Percentiles rank a stretch among this genome's conserved stretches.
Evolutionary conservation across 1,284 basidiomycete genomes (phyloP).

Genomic region (Cutaneotrichosporon sp.): DNA sequence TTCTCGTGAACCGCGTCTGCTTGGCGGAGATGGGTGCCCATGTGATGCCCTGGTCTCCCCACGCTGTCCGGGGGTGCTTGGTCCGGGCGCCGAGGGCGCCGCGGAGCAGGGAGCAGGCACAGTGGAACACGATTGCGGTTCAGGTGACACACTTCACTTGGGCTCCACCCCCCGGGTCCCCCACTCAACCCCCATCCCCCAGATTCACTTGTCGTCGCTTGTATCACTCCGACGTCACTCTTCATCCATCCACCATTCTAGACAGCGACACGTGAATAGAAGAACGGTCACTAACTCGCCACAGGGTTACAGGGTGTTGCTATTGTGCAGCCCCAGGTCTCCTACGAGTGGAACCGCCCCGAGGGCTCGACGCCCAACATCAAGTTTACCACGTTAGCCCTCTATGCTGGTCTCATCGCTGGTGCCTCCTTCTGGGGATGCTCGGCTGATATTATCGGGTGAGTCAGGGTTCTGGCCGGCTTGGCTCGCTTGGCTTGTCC

Average conservation of each 20-base stretch:
- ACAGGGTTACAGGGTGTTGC: constrained; percentile 59
- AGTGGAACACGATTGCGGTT: neutral
- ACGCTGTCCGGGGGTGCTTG: neutral
- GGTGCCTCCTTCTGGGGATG: constrained; percentile 62
- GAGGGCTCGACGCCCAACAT: constrained; percentile 12
- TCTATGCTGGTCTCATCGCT: constrained; percentile 63
- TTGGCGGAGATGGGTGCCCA: neutral
- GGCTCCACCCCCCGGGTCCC: neutral
- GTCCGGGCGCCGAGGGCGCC: neutral
- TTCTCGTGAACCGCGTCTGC: neutral
- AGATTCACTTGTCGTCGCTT: no score
- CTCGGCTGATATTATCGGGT: constrained; percentile 53
- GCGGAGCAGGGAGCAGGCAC: neutral
- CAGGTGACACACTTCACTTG: neutral
- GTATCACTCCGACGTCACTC: no score
- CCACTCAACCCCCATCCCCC: neutral
- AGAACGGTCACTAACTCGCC: constrained; percentile 10
- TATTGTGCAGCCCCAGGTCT: constrained; percentile 59
- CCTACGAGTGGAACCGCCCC: constrained; percentile 54
- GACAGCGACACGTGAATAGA: no score
- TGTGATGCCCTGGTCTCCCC: no score
- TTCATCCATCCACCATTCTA: neutral
- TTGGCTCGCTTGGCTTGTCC: no score
- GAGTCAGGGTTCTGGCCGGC: constrained; percentile 12
- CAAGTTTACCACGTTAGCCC: constrained; percentile 57